A percentile compares a stretch with the other conserved stretches of the same genome.
Conservation (phyloP, 23 red algal genomes). For the Gracilaria caudata region DNA sequence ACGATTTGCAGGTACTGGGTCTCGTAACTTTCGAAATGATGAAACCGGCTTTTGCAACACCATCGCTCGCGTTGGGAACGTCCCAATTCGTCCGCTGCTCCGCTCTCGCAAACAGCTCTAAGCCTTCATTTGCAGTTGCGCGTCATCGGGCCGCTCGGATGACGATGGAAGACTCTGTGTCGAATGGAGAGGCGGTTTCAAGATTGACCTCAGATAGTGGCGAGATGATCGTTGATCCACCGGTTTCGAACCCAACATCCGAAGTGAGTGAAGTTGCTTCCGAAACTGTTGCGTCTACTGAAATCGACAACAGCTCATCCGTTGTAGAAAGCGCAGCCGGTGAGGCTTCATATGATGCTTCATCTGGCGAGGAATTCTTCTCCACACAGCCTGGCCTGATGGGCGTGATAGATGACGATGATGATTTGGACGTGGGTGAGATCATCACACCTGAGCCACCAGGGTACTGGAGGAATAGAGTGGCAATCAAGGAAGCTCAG, state of each 20-base stretch:
- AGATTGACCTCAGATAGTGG: neutral
- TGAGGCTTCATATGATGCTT: neutral
- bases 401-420: neutral
- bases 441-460: conserved; percentile 18
- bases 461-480: conserved; percentile 7
- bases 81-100: neutral
- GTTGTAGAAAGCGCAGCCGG: neutral
- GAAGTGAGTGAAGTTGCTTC: neutral
- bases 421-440: conserved; percentile 12
- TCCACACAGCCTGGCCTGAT: neutral
- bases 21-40: neutral
- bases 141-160: conserved; percentile 14
- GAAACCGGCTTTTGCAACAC: conserved; percentile 24
- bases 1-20: neutral
- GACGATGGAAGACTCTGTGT: neutral
- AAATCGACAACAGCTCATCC: neutral
- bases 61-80: conserved; percentile 9
- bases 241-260: neutral
- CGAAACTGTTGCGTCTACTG: neutral
- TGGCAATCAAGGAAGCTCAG: conserved; percentile 43
- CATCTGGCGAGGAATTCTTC: neutral
- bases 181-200: neutral
- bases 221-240: conserved; percentile 12
- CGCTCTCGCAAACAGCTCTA: neutral
- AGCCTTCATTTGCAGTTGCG: neutral